Evolutionary conservation across 306 rosid species (phyloP).

Genomic region (Prunus kanzakura): DNA sequence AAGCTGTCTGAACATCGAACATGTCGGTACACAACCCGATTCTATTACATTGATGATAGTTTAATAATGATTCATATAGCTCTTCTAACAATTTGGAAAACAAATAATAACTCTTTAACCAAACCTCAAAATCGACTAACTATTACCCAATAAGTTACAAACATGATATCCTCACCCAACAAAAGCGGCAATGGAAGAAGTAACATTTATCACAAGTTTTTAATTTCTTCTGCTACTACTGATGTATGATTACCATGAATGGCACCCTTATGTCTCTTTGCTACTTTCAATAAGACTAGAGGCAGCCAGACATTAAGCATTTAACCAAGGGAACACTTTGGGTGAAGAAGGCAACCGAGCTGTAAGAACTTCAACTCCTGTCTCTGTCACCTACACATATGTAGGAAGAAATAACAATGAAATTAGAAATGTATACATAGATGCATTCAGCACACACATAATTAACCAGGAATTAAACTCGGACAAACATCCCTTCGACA

Average conservation of each 20-base stretch:
- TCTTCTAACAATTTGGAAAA: background rate
- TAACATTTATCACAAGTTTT: background rate
- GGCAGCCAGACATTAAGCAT: conserved; percentile 23
- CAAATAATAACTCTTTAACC: background rate
- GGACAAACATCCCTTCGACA: background rate
- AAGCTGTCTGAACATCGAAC: background rate
- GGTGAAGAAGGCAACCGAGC: conserved; percentile 80
- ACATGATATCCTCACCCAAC: background rate
- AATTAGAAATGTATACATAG: background rate
- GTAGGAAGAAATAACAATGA: background rate
- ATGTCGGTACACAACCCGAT: background rate
- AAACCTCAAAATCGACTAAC: background rate
- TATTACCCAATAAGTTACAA: conserved; percentile 7
- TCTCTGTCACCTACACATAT: conserved; percentile 66
- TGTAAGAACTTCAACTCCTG: conserved; percentile 92
- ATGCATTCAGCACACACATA: background rate
- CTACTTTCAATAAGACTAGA: background rate
- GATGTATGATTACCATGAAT: background rate
- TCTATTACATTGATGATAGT: background rate
- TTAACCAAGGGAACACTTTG: conserved; percentile 73
- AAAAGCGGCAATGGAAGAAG: background rate
- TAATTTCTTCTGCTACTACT: background rate
- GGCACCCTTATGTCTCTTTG: background rate
- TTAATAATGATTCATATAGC: background rate
- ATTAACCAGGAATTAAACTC: background rate